A percentile compares a stretch with the other conserved stretches of the same genome.
Conservation (phyloP, 2,329 filamentous ascomycete species). For the Cyanodermella asteris region DNA sequence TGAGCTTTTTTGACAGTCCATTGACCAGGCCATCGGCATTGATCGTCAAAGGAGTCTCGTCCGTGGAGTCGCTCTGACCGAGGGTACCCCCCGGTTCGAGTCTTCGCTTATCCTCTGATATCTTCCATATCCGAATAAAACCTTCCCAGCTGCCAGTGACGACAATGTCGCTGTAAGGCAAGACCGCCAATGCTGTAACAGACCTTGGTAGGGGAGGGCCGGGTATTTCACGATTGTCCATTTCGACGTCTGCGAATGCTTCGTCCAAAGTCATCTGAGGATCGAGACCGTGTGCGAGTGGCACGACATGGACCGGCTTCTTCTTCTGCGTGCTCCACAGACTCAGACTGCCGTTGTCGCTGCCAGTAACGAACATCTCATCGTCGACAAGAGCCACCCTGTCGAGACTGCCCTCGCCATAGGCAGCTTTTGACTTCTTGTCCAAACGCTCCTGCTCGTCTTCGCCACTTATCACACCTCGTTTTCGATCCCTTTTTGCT, state of each 20-base stretch:
- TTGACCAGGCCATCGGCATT: no score
- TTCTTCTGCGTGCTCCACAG: constrained; percentile 88
- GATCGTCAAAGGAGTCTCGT: constrained; percentile 8
- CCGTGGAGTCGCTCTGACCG: constrained; percentile 18
- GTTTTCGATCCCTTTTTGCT: constrained; percentile 14
- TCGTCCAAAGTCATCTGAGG: constrained; percentile 43
- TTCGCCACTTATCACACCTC: constrained; percentile 10
- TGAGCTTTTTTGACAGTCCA: constrained; percentile 5
- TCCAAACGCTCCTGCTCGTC: not conserved
- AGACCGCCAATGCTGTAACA: constrained; percentile 69
- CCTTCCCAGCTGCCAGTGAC: constrained; percentile 92
- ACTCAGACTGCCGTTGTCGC: constrained; percentile 69
- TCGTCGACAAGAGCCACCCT: constrained; percentile 77
- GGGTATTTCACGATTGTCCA: constrained; percentile 38
- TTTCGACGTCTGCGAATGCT: constrained; percentile 49
- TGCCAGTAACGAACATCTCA: constrained; percentile 75
- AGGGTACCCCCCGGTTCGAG: constrained; percentile 53
- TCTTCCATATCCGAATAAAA: constrained; percentile 60
- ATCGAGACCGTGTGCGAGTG: constrained; percentile 69
- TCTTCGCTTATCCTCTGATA: constrained; percentile 61
- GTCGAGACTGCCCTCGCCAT: constrained; percentile 69
- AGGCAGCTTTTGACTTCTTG: constrained; percentile 17
- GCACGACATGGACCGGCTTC: constrained; percentile 66
- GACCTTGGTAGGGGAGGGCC: constrained; percentile 52
- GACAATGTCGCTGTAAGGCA: constrained; percentile 80